Base-by-base conservation (phyloP, 768 basidiomycete genomes). In the Sutorius australiensis region DNA sequence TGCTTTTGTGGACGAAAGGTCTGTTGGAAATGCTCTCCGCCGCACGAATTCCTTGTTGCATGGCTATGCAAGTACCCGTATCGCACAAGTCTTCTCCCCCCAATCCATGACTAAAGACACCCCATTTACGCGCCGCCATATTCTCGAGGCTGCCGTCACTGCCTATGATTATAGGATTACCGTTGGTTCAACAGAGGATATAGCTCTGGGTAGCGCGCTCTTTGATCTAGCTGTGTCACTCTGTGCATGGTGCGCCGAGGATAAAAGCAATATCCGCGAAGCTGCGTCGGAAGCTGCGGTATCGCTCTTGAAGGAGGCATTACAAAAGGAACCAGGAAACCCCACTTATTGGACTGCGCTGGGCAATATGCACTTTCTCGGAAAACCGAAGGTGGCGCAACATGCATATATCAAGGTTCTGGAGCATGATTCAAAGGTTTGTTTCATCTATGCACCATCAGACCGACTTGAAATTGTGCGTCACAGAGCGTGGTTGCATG, bases 341-440 rank as follows among this genome's bases (percentile, higher is more conserved):
- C 79, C 84, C 53, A 61, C 70, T 13, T 89, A 88, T 61, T 99
- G 97, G 97, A 79, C 80, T 57, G 83, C 89, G 2, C 71, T 98
- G 28, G 97, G 89, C 0, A 80, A 85, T 58, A 76, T 87, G 14
- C 76, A 85, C 53, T 89, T 92, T 61, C 61, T 77, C 8, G 74
- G 72, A 13, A 83, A 88, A 39, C 79, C 87, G 0, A 87, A 83
- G 60, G 75, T 82, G 1, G 86, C 92, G 3, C 95, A 99, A 68
- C 93, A 98, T 72, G 89, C 92, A 5, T 97, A 92, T 61, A 84
- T 98, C 64, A 87, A 82, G 53, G 87, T 94, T 5, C 69, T 98
- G 42, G 95, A 98, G 61, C 74, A 90, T 36, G 86, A 98, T 65
- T 69, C 81, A 0, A 95, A 95, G 77, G 92, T 89, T 56, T 43